Percentiles rank a stretch among this genome's conserved stretches.
These are phyloP conservation scores for Aspergillus caelatus DNA, from an alignment of 2,329 filamentous ascomycete genomes.

Conservation along the genomic window DNA sequence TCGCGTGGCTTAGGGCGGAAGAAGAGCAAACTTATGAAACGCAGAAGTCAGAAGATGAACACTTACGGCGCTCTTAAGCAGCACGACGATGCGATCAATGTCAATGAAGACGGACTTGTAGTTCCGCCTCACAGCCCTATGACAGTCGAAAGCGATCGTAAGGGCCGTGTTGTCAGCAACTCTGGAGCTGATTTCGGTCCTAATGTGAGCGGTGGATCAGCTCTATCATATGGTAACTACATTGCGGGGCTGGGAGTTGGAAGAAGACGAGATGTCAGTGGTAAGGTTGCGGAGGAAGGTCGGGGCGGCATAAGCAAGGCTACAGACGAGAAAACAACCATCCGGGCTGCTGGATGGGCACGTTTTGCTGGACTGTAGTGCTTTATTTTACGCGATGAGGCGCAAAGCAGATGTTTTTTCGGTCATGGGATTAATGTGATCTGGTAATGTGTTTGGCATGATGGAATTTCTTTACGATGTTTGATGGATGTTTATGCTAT, in stretches of 20 bases:
- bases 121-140: constrained; percentile 16
- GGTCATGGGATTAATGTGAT: neutral
- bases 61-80: constrained; percentile 40
- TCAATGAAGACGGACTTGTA: constrained; percentile 21
- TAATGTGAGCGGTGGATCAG: constrained; percentile 30
- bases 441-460: neutral
- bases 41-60: constrained; percentile 35
- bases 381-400: neutral
- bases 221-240: constrained; percentile 45
- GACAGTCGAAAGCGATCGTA: constrained; percentile 38
- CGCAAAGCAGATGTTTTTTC: neutral
- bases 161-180: constrained; percentile 48
- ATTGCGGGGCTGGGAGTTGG: constrained; percentile 48
- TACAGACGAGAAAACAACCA: constrained; percentile 19
- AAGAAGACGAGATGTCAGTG: constrained; percentile 50
- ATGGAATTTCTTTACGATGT: constrained; percentile 5
- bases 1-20: constrained; percentile 24
- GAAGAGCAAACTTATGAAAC: constrained; percentile 35
- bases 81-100: constrained; percentile 31
- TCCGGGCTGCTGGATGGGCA: constrained; percentile 49
- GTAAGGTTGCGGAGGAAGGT: constrained; percentile 51
- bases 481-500: constrained; percentile 4
- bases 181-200: constrained; percentile 42
- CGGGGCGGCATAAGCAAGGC: constrained; percentile 33
- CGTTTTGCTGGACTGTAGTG: constrained; percentile 48